phyloP scores from a whole-genome alignment of 202 grass and related monocot species.

The Dendrocalamus latiflorus region DNA sequence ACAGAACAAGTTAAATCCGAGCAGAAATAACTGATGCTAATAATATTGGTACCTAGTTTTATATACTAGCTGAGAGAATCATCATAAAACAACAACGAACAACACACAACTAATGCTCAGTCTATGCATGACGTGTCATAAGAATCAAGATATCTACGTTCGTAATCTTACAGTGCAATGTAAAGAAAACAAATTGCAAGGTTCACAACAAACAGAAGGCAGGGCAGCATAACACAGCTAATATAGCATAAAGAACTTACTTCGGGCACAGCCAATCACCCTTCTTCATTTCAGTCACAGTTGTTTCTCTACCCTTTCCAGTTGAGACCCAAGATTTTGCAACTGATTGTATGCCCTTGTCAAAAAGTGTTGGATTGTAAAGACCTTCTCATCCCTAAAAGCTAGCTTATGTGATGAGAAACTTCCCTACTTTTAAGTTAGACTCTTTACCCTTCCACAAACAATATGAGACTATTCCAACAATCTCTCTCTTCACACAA shows the following conservation, averaged over 20 bases:
- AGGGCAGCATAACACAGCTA: not conserved
- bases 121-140: not conserved
- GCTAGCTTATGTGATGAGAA: no score
- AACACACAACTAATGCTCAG: not conserved
- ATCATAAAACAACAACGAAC: slow-evolving; percentile 2
- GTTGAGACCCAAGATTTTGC: slow-evolving; percentile 10
- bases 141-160: not conserved
- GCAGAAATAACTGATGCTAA: slow-evolving; percentile 13
- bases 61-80: not conserved
- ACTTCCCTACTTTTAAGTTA: no score
- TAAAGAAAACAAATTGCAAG: slow-evolving; percentile 19
- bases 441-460: no score
- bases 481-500: not conserved
- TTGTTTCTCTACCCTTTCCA: slow-evolving; percentile 42
- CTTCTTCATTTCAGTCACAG: slow-evolving; percentile 71
- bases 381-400: no score
- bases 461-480: no score
- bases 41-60: not conserved
- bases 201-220: slow-evolving; percentile 1
- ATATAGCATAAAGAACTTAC: slow-evolving; percentile 54
- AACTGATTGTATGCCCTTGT: slow-evolving; percentile 16
- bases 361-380: no score
- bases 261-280: slow-evolving; percentile 92
- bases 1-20: not conserved
- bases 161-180: not conserved